A percentile compares a stretch with the other conserved stretches of the same genome.
phyloP scores from a whole-genome alignment of 352 stramenopile genomes.

The Lagenidium giganteum region DNA sequence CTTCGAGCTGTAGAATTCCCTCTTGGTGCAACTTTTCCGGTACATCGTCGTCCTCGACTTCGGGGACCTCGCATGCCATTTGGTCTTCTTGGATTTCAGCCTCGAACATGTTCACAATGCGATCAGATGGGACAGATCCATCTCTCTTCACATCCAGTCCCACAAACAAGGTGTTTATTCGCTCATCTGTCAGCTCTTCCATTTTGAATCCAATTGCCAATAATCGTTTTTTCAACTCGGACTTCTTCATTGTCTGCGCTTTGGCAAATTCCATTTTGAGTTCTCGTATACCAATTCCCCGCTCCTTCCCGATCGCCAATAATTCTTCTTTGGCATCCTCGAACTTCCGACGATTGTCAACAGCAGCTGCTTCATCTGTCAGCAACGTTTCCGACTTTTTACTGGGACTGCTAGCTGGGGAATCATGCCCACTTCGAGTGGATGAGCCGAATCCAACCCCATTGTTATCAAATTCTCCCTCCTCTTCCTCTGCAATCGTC shows the following conservation, averaged over 20 bases:
- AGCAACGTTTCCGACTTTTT: constrained; percentile 30
- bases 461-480: constrained; percentile 39
- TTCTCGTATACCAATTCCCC: constrained; percentile 61
- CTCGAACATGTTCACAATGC: constrained; percentile 62
- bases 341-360: constrained; percentile 51
- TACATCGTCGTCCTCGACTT: constrained; percentile 77
- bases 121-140: constrained; percentile 35
- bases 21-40: constrained; percentile 64
- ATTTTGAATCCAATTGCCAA: constrained; percentile 60
- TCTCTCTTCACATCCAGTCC: constrained; percentile 32
- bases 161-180: constrained; percentile 55
- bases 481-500: constrained; percentile 75
- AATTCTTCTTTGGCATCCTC: constrained; percentile 75
- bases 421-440: constrained; percentile 8
- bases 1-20: constrained; percentile 53
- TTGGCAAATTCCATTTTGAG: constrained; percentile 69
- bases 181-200: constrained; percentile 68
- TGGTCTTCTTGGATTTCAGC: constrained; percentile 71
- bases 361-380: constrained; percentile 21
- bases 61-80: constrained; percentile 60
- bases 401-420: constrained; percentile 17
- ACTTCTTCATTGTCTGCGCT: constrained; percentile 31
- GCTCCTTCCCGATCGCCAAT: constrained; percentile 47
- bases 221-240: constrained; percentile 56
- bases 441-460: neutral